Evolutionary conservation across 306 rosid genomes (phyloP).

Genomic region (Benincasa hispida): DNA sequence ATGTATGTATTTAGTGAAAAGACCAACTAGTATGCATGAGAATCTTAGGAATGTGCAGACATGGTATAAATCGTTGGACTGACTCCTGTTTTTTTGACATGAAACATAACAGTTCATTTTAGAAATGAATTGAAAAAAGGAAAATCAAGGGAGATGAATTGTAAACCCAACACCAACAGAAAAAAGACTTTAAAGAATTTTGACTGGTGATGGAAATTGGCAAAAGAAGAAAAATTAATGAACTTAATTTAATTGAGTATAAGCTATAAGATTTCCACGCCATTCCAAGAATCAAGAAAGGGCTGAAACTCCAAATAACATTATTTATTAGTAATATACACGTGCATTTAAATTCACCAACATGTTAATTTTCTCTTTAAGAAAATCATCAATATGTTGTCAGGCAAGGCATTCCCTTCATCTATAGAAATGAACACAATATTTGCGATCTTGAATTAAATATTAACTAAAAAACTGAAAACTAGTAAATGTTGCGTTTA

Average conservation of each 20-base stretch:
- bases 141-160: no score
- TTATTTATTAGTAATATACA: not conserved
- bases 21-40: not conserved
- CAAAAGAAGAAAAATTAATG: not conserved
- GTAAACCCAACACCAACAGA: not conserved
- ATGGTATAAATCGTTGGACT: not conserved
- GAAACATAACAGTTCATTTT: not conserved
- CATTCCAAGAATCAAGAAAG: not conserved
- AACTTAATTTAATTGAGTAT: not conserved
- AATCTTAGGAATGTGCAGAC: not conserved
- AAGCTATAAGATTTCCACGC: not conserved
- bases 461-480: not conserved
- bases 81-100: not conserved
- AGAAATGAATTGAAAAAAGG: no score
- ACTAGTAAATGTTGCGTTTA: not conserved
- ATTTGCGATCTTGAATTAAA: not conserved
- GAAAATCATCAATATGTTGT: not conserved
- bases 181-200: not conserved
- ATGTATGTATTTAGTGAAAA: not conserved
- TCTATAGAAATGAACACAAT: not conserved
- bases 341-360: not conserved
- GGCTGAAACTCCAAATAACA: not conserved
- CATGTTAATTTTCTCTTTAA: not conserved
- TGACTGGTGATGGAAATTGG: not conserved
- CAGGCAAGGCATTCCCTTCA: not conserved